These are phyloP conservation scores for Emmonsia crescens DNA, from an alignment of 2,329 filamentous ascomycete genomes.

Conservation along the genomic window DNA sequence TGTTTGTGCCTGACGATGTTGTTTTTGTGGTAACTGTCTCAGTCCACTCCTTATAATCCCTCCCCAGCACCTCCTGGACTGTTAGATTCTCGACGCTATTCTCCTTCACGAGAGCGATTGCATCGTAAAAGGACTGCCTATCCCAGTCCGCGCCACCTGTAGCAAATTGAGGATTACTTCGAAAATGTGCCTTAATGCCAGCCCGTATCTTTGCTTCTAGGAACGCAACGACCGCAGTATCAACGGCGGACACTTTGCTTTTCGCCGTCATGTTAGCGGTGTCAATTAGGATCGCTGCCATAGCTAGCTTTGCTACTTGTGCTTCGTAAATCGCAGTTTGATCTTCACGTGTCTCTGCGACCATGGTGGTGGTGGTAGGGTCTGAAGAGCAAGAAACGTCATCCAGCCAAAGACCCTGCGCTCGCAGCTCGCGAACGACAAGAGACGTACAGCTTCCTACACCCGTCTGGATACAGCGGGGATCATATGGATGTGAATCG, in stretches of 20 bases:
- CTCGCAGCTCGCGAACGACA: conserved; percentile 40
- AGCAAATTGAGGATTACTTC: not conserved
- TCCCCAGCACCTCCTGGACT: conserved; percentile 46
- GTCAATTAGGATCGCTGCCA: conserved; percentile 35
- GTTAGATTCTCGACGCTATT: conserved; percentile 43
- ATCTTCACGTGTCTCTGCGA: conserved; percentile 4
- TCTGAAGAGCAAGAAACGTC: conserved; percentile 17
- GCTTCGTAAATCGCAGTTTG: conserved; percentile 25
- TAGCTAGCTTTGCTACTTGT: conserved; percentile 29
- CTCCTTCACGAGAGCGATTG: conserved; percentile 44
- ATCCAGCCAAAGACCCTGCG: conserved; percentile 34
- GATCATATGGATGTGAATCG: conserved; percentile 26
- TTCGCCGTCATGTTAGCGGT: conserved; percentile 35
- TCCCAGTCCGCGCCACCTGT: conserved; percentile 26
- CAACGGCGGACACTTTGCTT: conserved; percentile 37
- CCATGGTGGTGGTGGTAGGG: not conserved
- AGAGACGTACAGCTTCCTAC: conserved; percentile 50
- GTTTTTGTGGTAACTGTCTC: conserved; percentile 21
- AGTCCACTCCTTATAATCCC: conserved; percentile 55
- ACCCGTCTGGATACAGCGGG: conserved; percentile 42
- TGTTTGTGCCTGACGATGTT: conserved; percentile 10
- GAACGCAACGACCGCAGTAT: conserved; percentile 40
- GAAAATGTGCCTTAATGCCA: conserved; percentile 14
- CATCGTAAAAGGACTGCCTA: conserved; percentile 39
- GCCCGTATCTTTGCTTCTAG: conserved; percentile 42